phyloP scores from a whole-genome alignment of 2,329 filamentous ascomycete genomes.

The Alternaria dauci region DNA sequence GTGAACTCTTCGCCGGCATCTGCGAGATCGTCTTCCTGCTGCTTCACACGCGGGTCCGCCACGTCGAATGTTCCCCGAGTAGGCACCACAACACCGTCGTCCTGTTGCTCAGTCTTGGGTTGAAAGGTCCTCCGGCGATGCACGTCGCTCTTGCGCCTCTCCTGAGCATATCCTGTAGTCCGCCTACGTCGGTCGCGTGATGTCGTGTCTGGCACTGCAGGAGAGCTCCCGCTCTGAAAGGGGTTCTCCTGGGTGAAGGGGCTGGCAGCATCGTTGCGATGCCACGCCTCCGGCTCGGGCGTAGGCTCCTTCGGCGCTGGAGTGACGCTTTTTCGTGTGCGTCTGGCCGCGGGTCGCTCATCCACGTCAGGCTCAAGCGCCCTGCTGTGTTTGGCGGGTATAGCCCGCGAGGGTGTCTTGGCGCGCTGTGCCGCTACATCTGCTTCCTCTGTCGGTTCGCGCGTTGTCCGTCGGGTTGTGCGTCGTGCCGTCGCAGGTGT shows the following conservation, averaged over 20 bases:
- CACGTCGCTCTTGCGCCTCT: slow-evolving; percentile 55
- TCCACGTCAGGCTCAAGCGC: slow-evolving; percentile 47
- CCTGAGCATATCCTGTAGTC: slow-evolving; percentile 56
- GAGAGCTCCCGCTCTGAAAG: slow-evolving; percentile 86
- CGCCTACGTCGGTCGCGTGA: slow-evolving; percentile 60
- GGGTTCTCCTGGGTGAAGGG: slow-evolving; percentile 91
- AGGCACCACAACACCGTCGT: slow-evolving; percentile 63
- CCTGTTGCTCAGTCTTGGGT: slow-evolving; percentile 55
- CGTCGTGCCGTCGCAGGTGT: slow-evolving; percentile 46
- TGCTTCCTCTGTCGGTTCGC: slow-evolving; percentile 54
- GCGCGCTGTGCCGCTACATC: slow-evolving; percentile 32
- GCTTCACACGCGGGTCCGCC: slow-evolving; percentile 57
- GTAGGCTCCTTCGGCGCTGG: slow-evolving; percentile 56
- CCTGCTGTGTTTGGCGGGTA: slow-evolving; percentile 56
- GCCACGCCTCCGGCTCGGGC: slow-evolving; percentile 60
- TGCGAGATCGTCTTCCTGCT: slow-evolving; percentile 56
- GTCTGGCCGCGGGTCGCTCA: slow-evolving; percentile 45
- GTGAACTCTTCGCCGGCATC: slow-evolving; percentile 92
- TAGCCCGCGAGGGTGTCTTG: slow-evolving; percentile 49
- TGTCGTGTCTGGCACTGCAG: slow-evolving; percentile 54
- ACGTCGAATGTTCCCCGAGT: slow-evolving; percentile 68
- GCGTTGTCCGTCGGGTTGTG: slow-evolving; percentile 47
- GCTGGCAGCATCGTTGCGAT: slow-evolving; percentile 60
- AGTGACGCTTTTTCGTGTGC: slow-evolving; percentile 51
- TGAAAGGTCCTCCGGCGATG: slow-evolving; percentile 55